These are phyloP conservation scores for Tuber umbilicatum DNA, from an alignment of 495 filamentous ascomycete species.

Conservation along the genomic window DNA sequence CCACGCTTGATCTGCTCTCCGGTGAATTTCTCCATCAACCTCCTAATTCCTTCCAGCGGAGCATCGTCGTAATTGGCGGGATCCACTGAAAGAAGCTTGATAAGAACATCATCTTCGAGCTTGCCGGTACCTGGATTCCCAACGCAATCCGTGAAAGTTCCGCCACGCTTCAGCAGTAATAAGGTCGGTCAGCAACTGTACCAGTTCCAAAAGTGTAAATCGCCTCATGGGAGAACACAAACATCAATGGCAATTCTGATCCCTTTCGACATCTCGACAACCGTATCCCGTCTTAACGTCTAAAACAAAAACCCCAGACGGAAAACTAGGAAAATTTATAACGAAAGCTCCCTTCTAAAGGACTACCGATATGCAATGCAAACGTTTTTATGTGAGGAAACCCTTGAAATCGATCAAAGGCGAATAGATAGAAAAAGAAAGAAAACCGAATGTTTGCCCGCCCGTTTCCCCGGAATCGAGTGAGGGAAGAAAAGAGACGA, in stretches of 20 bases:
- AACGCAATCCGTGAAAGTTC: slow-evolving; percentile 67
- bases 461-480: neutral
- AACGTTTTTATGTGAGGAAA: neutral
- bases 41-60: slow-evolving; percentile 83
- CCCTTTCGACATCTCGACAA: slow-evolving; percentile 27
- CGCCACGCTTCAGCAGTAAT: slow-evolving; percentile 50
- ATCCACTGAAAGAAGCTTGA: slow-evolving; percentile 87
- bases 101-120: slow-evolving; percentile 64
- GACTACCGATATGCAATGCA: neutral
- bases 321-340: neutral
- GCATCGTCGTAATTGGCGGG: slow-evolving; percentile 84
- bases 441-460: neutral
- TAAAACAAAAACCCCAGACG: neutral
- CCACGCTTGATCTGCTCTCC: slow-evolving; percentile 70
- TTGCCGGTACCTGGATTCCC: slow-evolving; percentile 56
- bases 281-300: neutral
- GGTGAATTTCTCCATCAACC: slow-evolving; percentile 76
- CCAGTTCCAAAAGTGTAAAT: neutral
- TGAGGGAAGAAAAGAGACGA: neutral
- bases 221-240: slow-evolving; percentile 8
- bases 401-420: neutral
- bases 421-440: neutral
- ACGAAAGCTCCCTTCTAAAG: neutral
- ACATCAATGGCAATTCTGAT: slow-evolving; percentile 43
- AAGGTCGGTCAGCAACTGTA: neutral